These are phyloP conservation scores for Straminergon stramineum DNA, from an alignment of 225 moss, liverwort and hornwort species.

Conservation along the genomic window DNA sequence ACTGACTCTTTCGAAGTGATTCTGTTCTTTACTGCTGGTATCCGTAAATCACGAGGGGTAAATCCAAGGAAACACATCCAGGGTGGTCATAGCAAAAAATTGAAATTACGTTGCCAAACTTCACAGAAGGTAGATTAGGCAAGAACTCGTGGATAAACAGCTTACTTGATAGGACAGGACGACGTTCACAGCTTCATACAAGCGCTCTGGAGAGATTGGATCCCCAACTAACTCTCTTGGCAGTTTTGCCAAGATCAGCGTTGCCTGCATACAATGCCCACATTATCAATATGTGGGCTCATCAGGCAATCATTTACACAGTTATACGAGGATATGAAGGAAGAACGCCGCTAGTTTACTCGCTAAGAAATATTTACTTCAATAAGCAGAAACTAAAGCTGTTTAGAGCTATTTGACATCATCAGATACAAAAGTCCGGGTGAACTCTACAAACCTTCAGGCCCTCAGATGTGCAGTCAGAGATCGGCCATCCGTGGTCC, in stretches of 20 bases:
- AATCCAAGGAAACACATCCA: background rate
- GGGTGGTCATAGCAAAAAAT: background rate
- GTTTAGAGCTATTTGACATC: background rate
- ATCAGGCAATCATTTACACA: background rate
- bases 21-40: background rate
- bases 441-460: constrained; percentile 46
- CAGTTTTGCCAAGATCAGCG: constrained; percentile 47
- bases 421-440: background rate
- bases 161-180: constrained; percentile 89
- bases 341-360: background rate
- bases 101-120: background rate
- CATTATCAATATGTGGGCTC: background rate
- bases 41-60: background rate
- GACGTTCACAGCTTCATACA: constrained; percentile 75
- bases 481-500: constrained; percentile 98
- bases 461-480: constrained; percentile 86
- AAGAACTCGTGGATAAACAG: background rate
- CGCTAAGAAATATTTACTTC: background rate
- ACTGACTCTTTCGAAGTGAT: background rate
- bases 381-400: background rate
- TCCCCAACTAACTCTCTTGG: constrained; percentile 67
- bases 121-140: background rate
- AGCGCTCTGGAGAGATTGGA: constrained; percentile 52
- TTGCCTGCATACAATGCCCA: constrained; percentile 46
- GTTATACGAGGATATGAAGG: background rate